Percentiles rank a stretch among this genome's conserved stretches.
These are phyloP conservation scores for Fraxinus americana DNA, from an alignment of 257 asterid genomes.

Conservation along the genomic window DNA sequence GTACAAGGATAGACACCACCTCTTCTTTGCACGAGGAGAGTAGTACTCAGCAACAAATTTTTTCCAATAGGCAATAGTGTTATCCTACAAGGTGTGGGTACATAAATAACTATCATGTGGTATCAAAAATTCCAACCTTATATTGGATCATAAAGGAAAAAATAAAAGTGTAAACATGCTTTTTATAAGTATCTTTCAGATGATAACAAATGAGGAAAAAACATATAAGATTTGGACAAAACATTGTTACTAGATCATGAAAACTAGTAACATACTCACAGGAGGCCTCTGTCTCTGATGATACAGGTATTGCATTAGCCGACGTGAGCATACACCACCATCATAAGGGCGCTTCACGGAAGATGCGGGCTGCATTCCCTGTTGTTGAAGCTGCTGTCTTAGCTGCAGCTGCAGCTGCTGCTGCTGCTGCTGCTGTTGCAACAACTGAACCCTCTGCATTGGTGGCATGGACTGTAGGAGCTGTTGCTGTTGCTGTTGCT, in stretches of 20 bases:
- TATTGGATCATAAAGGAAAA: conserved; percentile 18
- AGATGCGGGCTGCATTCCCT: conserved; percentile 65
- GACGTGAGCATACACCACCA: conserved; percentile 93
- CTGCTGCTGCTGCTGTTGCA: conserved; percentile 79
- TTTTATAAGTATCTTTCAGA: not conserved
- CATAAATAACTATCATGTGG: conserved; percentile 16
- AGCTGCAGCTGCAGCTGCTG: conserved; percentile 68
- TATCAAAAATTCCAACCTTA: conserved; percentile 1
- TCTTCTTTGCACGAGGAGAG: conserved; percentile 93
- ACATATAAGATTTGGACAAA: not conserved
- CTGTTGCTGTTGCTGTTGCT: conserved; percentile 55
- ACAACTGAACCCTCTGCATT: conserved; percentile 74
- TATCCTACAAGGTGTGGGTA: conserved; percentile 53
- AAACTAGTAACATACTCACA: conserved; percentile 54
- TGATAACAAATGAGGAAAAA: not conserved
- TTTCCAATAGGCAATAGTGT: conserved; percentile 94
- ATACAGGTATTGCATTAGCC: conserved; percentile 90
- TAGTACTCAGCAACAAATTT: conserved; percentile 95
- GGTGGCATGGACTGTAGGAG: conserved; percentile 82
- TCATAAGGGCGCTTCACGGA: conserved; percentile 78
- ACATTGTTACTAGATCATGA: conserved; percentile 13
- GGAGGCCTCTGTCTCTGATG: conserved; percentile 92
- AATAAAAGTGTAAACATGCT: conserved; percentile 12
- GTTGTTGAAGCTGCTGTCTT: conserved; percentile 74
- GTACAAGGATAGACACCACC: conserved; percentile 93